Evolutionary conservation across 345 rosid genomes (phyloP).

Genomic region (Eucalyptus viminalis): DNA sequence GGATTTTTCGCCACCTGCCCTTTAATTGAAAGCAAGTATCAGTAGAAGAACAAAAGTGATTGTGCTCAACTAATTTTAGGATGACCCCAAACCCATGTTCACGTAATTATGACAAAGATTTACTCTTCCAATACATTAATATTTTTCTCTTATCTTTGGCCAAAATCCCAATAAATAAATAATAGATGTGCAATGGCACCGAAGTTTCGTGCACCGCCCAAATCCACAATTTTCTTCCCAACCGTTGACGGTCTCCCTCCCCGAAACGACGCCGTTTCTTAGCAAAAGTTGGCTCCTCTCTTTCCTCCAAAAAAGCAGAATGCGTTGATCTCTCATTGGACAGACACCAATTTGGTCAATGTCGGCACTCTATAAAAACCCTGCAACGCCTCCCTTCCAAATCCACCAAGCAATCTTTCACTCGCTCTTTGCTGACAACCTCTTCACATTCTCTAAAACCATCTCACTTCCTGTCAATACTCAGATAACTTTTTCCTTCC

Average conservation of each 20-base stretch:
- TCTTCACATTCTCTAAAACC: not conserved
- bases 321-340: not conserved
- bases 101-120: not conserved
- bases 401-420: not conserved
- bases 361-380: not conserved
- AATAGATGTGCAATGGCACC: not conserved
- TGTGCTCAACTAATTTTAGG: not conserved
- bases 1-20: fast-evolving
- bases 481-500: no score
- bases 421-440: not conserved
- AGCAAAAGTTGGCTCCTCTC: not conserved
- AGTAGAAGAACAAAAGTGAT: fast-evolving
- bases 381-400: no score
- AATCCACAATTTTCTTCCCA: not conserved
- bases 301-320: not conserved
- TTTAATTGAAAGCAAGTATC: not conserved
- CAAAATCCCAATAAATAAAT: not conserved
- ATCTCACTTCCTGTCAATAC: no score
- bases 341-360: not conserved
- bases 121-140: not conserved
- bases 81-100: not conserved
- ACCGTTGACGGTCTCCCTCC: not conserved
- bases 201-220: not conserved
- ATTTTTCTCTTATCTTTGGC: not conserved
- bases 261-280: not conserved